Evolutionary conservation across 148 eudicot genomes (phyloP), one percentile per base, ranked within the genome.

Genomic region (Persicaria tinctoria): DNA sequence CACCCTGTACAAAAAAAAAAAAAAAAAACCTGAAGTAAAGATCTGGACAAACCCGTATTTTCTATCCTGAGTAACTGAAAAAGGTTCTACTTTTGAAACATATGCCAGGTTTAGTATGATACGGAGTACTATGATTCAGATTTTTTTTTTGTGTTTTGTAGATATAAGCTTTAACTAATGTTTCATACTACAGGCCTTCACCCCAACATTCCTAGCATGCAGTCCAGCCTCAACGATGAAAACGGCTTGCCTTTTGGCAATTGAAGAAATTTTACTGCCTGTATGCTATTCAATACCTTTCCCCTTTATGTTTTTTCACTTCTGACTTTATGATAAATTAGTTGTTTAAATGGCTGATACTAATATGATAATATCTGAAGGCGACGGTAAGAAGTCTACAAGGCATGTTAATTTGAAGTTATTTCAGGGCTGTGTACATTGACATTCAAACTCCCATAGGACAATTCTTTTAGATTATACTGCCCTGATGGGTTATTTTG

Each of bases 211-310:
- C 82, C 78, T 57, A 79, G 80, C 79, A 73, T 89, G 91, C 78
- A 77, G 76, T 70, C 84, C 84, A 51, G 89, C 86, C 70, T 95
- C 97, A 76, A 79, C 85, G 14, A 74, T 89, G 79, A 92, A 90
- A 76, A 80, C 87, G 86, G 87, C 86, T 76, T 95, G 96, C 85
- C 81, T 95, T 81, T 79, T 80, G 82, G 94, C 92, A 10, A 78
- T 90, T 46, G 90, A 89, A 82, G 92, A 92, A 83, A 86, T 95
- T 90, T 85, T 95, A 69, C 70, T 82, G 80, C 89, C 92, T 76
- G 98, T 95, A 89, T 77, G 93, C 62, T 83, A 66, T 79, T 76
- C 18, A 66, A 38, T 66, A 44, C 13, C 70, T 66, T 68, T 50
- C 45, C 69, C 23, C 38, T 56, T 69, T 17, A 5, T 11, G 62